Percentiles rank a stretch among this genome's conserved stretches.
Evolutionary conservation across 495 filamentous ascomycete species (phyloP).

Genomic region (Astrocystis sublimbata): DNA sequence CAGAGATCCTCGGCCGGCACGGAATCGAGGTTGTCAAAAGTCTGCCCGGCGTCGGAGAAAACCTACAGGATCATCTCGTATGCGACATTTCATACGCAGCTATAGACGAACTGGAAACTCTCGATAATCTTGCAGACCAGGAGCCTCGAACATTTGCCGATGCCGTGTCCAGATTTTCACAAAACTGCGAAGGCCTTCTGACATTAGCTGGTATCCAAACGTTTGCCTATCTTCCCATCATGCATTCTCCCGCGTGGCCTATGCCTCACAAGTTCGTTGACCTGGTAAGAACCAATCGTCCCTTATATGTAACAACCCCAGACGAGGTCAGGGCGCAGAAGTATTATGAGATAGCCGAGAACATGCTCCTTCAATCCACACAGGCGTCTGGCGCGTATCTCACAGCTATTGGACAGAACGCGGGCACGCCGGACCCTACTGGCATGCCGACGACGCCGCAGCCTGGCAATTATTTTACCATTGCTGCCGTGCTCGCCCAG

Average conservation of each 20-base stretch:
- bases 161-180: slow-evolving; percentile 13
- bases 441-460: no score
- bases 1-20: slow-evolving; percentile 40
- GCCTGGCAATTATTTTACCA: slow-evolving; percentile 43
- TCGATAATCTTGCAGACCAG: slow-evolving; percentile 10
- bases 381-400: slow-evolving; percentile 16
- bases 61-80: slow-evolving; percentile 56
- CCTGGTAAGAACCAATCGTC: background rate
- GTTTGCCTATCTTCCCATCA: slow-evolving; percentile 15
- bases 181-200: slow-evolving; percentile 13
- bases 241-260: background rate
- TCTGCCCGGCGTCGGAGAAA: slow-evolving; percentile 55
- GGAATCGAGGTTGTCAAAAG: slow-evolving; percentile 48
- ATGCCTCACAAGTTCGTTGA: background rate
- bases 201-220: slow-evolving; percentile 10
- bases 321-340: no score
- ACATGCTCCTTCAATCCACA: slow-evolving; percentile 9
- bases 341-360: slow-evolving; percentile 15
- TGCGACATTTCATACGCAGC: slow-evolving; percentile 25
- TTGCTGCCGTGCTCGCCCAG: slow-evolving; percentile 45
- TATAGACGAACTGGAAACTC: slow-evolving; percentile 18
- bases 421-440: no score
- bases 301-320: background rate
- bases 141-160: background rate
- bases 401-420: background rate